Conservation (phyloP, 257 asterid species). For the Solanum verrucosum region DNA sequence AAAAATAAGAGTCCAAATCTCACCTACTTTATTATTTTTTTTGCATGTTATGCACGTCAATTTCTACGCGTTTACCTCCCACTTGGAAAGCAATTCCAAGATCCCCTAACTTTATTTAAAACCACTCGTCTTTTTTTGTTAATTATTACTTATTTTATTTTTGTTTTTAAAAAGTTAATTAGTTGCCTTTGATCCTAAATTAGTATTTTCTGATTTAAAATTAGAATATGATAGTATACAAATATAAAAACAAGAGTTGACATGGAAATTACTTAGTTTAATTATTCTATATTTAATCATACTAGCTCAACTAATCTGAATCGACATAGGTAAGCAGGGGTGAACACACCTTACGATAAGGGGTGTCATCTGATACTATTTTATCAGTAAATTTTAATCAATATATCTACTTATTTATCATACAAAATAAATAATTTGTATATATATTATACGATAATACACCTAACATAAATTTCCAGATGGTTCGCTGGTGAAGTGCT, state of each 20-base stretch:
- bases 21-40: background rate
- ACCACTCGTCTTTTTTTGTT: background rate
- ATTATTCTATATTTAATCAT: background rate
- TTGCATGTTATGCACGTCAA: background rate
- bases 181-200: background rate
- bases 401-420: too few species aligned
- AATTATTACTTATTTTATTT: background rate
- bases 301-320: background rate
- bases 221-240: background rate
- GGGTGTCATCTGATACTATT: too few species aligned
- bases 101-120: background rate
- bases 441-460: too few species aligned
- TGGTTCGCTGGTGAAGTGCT: too few species aligned
- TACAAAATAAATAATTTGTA: too few species aligned
- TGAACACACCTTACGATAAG: too few species aligned
- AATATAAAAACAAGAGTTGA: background rate
- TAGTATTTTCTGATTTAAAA: background rate
- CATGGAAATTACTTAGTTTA: background rate
- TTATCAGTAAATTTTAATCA: too few species aligned
- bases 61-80: background rate
- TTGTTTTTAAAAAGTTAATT: background rate
- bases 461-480: too few species aligned
- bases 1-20: background rate
- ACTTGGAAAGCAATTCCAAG: background rate
- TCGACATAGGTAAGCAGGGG: background rate